A percentile compares a stretch with the other conserved stretches of the same genome.
Evolutionary conservation across 192 early-diverging fungal genomes (phyloP).

Genomic region (Podila epicladia): DNA sequence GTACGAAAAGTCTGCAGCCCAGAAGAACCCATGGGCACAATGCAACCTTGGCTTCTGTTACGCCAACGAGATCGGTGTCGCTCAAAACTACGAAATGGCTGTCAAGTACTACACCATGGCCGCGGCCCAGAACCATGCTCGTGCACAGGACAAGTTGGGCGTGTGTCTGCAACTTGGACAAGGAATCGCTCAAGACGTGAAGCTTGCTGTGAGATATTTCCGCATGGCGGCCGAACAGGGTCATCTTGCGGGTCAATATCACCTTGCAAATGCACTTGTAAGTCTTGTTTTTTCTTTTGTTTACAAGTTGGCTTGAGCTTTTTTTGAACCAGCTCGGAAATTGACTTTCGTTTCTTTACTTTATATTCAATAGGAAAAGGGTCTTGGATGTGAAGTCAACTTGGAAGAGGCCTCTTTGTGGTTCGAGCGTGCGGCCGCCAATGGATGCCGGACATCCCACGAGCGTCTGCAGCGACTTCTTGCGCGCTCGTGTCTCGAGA

Average conservation of each 20-base stretch:
- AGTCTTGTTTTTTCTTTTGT: conserved; percentile 1
- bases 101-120: conserved; percentile 75
- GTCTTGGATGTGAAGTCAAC: conserved; percentile 51
- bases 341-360: conserved; percentile 5
- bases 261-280: conserved; percentile 58
- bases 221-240: conserved; percentile 63
- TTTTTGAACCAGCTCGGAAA: not conserved
- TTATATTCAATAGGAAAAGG: conserved; percentile 31
- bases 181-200: conserved; percentile 58
- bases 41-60: conserved; percentile 79
- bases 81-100: conserved; percentile 65
- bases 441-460: conserved; percentile 62
- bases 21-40: conserved; percentile 81
- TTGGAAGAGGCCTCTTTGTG: conserved; percentile 52
- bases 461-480: conserved; percentile 59
- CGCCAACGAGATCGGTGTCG: conserved; percentile 73
- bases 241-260: conserved; percentile 58
- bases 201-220: conserved; percentile 60
- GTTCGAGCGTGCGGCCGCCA: conserved; percentile 55
- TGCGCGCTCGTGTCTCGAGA: conserved; percentile 61
- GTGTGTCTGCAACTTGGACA: conserved; percentile 69
- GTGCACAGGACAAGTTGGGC: conserved; percentile 76
- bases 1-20: conserved; percentile 66
- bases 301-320: not conserved
- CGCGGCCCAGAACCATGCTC: conserved; percentile 70